Conservation (phyloP, 805 yeast species). For the Wickerhamiella dianesei region DNA sequence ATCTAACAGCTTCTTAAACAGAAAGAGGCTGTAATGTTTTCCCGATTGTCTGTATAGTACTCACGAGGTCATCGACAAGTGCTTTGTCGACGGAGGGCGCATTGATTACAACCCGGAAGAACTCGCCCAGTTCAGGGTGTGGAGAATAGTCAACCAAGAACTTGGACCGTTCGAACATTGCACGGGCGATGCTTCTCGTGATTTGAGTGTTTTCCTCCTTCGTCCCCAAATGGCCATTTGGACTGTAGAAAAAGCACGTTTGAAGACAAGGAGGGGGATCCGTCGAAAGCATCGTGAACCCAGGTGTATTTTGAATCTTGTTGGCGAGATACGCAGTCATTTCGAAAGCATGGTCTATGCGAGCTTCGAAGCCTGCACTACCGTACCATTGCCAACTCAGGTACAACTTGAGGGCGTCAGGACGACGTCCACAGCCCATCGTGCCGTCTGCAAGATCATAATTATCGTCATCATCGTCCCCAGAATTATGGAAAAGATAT, state of each 20-base stretch:
- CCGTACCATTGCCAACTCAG: constrained; percentile 78
- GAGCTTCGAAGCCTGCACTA: constrained; percentile 41
- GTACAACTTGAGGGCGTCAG: constrained; percentile 68
- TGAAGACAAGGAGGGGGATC: constrained; percentile 65
- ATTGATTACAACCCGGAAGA: constrained; percentile 72
- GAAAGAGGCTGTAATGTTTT: background rate
- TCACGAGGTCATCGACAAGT: constrained; percentile 35
- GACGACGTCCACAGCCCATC: constrained; percentile 82
- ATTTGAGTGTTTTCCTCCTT: constrained; percentile 34
- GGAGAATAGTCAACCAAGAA: constrained; percentile 74
- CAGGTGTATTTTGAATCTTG: constrained; percentile 27
- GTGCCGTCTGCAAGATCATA: constrained; percentile 80
- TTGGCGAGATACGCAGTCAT: constrained; percentile 50
- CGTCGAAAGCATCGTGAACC: constrained; percentile 44
- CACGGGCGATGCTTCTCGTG: constrained; percentile 50
- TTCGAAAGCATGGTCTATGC: constrained; percentile 62
- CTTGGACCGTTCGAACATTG: constrained; percentile 47
- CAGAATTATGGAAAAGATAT: constrained; percentile 56
- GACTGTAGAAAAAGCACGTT: constrained; percentile 66
- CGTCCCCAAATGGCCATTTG: constrained; percentile 25
- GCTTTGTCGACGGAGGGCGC: constrained; percentile 43
- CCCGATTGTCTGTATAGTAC: constrained; percentile 9
- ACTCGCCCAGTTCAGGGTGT: constrained; percentile 50
- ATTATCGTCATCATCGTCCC: constrained; percentile 37
- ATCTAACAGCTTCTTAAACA: no score